Conservation (phyloP, 768 basidiomycete genomes). For the Pholiota conissans region DNA sequence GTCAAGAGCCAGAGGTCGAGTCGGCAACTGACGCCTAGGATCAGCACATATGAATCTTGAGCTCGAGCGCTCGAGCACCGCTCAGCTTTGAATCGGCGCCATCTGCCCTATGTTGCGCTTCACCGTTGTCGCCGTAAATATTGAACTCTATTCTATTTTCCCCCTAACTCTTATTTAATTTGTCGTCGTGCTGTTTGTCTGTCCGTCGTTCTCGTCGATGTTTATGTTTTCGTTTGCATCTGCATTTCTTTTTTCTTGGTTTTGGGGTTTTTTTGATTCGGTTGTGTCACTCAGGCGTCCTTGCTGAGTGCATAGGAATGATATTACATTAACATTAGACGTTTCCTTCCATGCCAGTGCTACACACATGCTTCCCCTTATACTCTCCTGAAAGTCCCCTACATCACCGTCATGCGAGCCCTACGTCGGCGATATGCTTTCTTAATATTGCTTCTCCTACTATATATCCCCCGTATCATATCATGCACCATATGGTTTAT, state of each 20-base stretch:
- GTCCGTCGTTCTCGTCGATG: not conserved
- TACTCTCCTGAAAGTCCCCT: not conserved
- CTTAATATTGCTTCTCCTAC: constrained; percentile 70
- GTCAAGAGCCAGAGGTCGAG: constrained; percentile 39
- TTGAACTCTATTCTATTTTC: not conserved
- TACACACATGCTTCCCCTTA: not conserved
- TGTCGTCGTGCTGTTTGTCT: not conserved
- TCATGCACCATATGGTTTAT: not conserved
- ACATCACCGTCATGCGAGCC: constrained; percentile 33
- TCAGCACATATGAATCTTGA: constrained; percentile 34
- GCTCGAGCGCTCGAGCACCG: not conserved
- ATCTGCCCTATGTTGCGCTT: not conserved
- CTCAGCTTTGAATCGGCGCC: not conserved
- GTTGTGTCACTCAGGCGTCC: too few species aligned
- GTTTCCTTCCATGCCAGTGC: not conserved
- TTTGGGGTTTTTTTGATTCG: not conserved
- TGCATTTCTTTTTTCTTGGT: too few species aligned
- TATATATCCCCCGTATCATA: constrained; percentile 23
- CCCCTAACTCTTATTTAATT: not conserved
- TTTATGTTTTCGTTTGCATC: not conserved
- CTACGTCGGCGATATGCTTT: constrained; percentile 59
- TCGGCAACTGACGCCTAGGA: constrained; percentile 35
- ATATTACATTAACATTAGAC: not conserved
- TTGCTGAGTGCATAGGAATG: too few species aligned
- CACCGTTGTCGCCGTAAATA: not conserved